phyloP scores from a whole-genome alignment of 345 rosid genomes.

The Excoecaria agallocha region DNA sequence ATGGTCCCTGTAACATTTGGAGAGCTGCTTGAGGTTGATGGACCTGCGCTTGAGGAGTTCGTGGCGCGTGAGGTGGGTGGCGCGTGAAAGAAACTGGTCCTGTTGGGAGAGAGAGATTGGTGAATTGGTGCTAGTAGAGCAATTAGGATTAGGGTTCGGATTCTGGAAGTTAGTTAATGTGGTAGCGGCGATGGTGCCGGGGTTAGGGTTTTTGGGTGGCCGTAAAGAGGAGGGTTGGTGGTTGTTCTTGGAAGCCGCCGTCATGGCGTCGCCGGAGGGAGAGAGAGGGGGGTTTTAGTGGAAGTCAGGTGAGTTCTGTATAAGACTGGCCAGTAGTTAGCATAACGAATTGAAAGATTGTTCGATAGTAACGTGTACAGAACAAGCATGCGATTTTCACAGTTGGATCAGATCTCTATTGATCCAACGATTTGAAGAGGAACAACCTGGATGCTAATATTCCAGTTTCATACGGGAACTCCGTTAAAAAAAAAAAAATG shows the following conservation, averaged over 20 bases:
- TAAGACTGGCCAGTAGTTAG: background rate
- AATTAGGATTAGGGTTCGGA: conserved; percentile 12
- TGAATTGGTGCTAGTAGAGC: conserved; percentile 1
- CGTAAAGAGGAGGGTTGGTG: conserved; percentile 17
- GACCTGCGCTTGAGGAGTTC: conserved; percentile 79
- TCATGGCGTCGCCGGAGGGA: conserved; percentile 29
- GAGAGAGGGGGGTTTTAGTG: conserved; percentile 13
- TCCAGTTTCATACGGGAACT: no score
- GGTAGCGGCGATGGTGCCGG: conserved; percentile 18
- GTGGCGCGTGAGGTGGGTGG: conserved; percentile 62
- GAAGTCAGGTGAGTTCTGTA: conserved; percentile 6
- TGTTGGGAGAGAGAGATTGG: conserved; percentile 37
- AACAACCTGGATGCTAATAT: background rate
- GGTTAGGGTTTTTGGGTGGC: conserved; percentile 27
- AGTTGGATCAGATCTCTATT: background rate
- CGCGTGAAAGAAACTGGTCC: conserved; percentile 47
- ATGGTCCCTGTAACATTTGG: conserved; percentile 57
- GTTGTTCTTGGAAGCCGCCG: conserved; percentile 39
- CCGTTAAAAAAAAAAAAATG: no score
- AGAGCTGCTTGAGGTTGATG: conserved; percentile 54
- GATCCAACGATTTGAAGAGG: background rate
- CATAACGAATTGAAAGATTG: background rate
- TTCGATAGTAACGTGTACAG: background rate
- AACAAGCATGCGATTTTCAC: background rate
- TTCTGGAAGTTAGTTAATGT: background rate